phyloP scores from a whole-genome alignment of 805 yeast genomes.

The Maudiozyma bulderi region DNA sequence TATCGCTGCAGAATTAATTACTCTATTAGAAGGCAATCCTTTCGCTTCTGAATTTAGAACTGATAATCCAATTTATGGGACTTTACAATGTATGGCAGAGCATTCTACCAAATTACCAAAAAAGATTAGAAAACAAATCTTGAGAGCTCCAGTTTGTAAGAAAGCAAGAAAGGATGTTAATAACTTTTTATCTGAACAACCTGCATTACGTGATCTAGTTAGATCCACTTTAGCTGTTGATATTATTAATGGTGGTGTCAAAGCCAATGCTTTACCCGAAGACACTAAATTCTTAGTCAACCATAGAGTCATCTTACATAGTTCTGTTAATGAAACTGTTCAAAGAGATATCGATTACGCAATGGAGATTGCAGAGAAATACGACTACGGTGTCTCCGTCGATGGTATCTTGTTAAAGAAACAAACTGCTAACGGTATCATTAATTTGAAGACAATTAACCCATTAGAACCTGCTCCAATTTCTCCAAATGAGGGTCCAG shows the following conservation, averaged over 20 bases:
- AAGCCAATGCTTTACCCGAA: slow-evolving; percentile 72
- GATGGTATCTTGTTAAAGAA: slow-evolving; percentile 17
- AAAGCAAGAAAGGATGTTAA: slow-evolving; percentile 31
- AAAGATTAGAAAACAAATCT: slow-evolving; percentile 18
- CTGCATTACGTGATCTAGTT: slow-evolving; percentile 32
- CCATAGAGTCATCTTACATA: slow-evolving; percentile 55
- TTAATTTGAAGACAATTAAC: slow-evolving; percentile 16
- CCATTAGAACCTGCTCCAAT: slow-evolving; percentile 33
- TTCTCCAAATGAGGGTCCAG: slow-evolving; percentile 29
- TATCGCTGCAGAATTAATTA: slow-evolving; percentile 49
- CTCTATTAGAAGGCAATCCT: slow-evolving; percentile 47
- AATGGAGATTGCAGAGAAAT: slow-evolving; percentile 36
- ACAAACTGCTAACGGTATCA: slow-evolving; percentile 24
- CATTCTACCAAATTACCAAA: slow-evolving; percentile 26
- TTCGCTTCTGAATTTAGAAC: slow-evolving; percentile 29
- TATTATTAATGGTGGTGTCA: slow-evolving; percentile 61
- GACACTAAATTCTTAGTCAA: slow-evolving; percentile 44
- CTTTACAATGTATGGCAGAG: slow-evolving; percentile 54
- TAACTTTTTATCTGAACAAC: slow-evolving; percentile 11
- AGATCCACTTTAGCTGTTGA: slow-evolving; percentile 63
- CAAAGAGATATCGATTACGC: slow-evolving; percentile 33
- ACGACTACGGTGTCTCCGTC: slow-evolving; percentile 37
- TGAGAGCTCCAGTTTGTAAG: slow-evolving; percentile 27
- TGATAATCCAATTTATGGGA: slow-evolving; percentile 50
- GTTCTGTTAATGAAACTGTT: slow-evolving; percentile 35